Evolutionary conservation across 768 basidiomycete species (phyloP), one percentile per base, ranked within the genome.

Genomic region (Tylopilus intermedius): DNA sequence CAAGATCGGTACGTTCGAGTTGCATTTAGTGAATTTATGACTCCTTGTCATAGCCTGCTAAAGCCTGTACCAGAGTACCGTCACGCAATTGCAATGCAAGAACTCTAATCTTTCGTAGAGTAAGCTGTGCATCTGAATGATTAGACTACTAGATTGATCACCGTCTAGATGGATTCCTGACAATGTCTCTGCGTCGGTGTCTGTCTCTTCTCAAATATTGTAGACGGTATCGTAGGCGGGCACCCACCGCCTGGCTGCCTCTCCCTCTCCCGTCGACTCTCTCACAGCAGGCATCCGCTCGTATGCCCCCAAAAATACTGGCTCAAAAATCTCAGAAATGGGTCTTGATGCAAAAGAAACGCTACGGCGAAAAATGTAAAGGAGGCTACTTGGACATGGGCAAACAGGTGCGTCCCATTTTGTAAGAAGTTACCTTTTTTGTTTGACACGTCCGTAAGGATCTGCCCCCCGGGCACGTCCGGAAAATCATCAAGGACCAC

Each of bases 401-500:
- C 55, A 93, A 96, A 72, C 88, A 90, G 82, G 88, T 93, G 63
- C 62, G 81, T 67, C 4, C 14, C n/a, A 8, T 21, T 27, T 40
- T 43, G 22, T 8, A 5, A n/a, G n/a, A n/a, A n/a, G 11, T 21
- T 6, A 10, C 24, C 42, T 21, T 56, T 5, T 22, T 56, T 24
- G 26, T 45, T 10, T 29, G 48, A 56, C 50, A 57, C 45, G 48
- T 56, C 50, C 22, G 33, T 6, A 48, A 94, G 90, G 94, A 96
- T 70, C 74, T 96, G 54, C 96, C 96, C 51, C 91, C 94, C 29
- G 96, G 98, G 71, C 94, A 97, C 66, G 88, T 99, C 59, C 86
- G 96, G 55, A 98, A 98, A 86, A 98, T 99, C 64, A 94, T 98
- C 76, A 94, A 97, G 74, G 96, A 98, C 72, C 95, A 98, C 64